These are phyloP conservation scores for Exserohilum rostratum DNA, from an alignment of 2,329 filamentous ascomycete genomes.

Conservation along the genomic window DNA sequence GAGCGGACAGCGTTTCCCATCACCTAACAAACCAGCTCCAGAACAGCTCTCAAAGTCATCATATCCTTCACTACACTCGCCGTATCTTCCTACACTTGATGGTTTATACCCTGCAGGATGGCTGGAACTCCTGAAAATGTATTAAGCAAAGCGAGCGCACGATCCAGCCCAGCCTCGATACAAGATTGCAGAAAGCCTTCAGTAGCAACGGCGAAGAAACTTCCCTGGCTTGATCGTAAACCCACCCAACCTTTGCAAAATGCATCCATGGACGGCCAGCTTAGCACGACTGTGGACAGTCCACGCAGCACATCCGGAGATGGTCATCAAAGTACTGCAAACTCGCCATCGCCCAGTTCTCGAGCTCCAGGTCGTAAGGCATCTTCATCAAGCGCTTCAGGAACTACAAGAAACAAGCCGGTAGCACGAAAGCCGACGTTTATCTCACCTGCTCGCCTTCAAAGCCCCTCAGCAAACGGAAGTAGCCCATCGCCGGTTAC, in stretches of 20 bases:
- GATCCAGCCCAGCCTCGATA: neutral
- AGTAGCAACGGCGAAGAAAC: conserved; percentile 22
- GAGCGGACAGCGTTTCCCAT: neutral
- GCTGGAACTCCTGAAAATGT: neutral
- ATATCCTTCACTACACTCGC: neutral
- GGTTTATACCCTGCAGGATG: conserved; percentile 1
- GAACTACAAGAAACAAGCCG: neutral
- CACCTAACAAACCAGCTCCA: neutral
- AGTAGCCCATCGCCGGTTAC: conserved; percentile 27
- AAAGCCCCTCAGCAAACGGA: conserved; percentile 6
- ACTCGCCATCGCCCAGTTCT: conserved; percentile 12
- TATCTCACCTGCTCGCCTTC: conserved; percentile 7
- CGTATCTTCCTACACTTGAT: neutral
- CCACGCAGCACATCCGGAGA: conserved; percentile 7
- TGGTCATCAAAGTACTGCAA: conserved; percentile 4
- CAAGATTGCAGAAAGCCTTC: conserved; percentile 16
- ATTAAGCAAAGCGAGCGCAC: neutral
- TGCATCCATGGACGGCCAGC: conserved; percentile 1
- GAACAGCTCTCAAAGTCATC: neutral
- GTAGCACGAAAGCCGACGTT: conserved; percentile 13
- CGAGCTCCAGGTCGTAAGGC: conserved; percentile 7
- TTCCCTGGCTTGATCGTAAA: conserved; percentile 43
- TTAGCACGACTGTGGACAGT: neutral
- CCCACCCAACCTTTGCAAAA: conserved; percentile 8
- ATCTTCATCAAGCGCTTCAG: neutral